Evolutionary conservation across 169 alveolate species (phyloP).

Genomic region (Amoebophrya sp.): DNA sequence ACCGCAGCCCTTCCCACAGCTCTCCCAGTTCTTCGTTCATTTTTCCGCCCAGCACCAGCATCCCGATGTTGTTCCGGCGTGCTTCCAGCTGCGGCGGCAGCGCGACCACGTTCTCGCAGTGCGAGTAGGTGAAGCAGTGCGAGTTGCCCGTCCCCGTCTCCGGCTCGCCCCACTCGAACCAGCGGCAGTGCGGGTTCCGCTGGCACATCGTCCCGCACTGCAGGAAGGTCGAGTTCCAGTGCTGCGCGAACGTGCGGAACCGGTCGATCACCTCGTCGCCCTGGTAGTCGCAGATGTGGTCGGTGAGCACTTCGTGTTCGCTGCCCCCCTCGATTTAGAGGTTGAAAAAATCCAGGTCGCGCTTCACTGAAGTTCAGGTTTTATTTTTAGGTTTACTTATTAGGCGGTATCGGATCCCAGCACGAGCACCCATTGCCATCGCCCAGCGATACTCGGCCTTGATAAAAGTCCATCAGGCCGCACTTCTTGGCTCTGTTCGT

Average conservation of each 20-base stretch:
- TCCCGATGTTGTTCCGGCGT: neutral
- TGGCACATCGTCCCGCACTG: neutral
- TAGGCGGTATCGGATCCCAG: too few species aligned
- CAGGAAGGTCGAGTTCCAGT: neutral
- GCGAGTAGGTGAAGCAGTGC: neutral
- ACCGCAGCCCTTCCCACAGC: neutral
- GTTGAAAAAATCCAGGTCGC: too few species aligned
- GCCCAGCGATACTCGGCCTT: too few species aligned
- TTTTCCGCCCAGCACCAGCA: neutral
- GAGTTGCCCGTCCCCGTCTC: neutral
- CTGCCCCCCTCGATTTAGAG: too few species aligned
- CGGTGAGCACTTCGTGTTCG: neutral
- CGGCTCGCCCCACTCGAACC: conserved; percentile 1
- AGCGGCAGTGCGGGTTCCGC: neutral
- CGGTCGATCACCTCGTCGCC: neutral
- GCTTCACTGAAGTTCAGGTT: too few species aligned
- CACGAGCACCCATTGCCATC: too few species aligned
- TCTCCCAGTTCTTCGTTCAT: neutral
- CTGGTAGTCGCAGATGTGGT: neutral
- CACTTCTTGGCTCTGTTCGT: too few species aligned
- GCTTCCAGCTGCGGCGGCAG: neutral
- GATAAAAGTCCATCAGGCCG: too few species aligned
- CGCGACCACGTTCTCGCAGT: neutral
- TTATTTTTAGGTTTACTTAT: too few species aligned
- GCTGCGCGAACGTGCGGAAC: neutral